Percentiles rank a stretch among this genome's conserved stretches.
phyloP scores from a whole-genome alignment of 2,329 filamentous ascomycete species.

The Colletotrichum aenigma region DNA sequence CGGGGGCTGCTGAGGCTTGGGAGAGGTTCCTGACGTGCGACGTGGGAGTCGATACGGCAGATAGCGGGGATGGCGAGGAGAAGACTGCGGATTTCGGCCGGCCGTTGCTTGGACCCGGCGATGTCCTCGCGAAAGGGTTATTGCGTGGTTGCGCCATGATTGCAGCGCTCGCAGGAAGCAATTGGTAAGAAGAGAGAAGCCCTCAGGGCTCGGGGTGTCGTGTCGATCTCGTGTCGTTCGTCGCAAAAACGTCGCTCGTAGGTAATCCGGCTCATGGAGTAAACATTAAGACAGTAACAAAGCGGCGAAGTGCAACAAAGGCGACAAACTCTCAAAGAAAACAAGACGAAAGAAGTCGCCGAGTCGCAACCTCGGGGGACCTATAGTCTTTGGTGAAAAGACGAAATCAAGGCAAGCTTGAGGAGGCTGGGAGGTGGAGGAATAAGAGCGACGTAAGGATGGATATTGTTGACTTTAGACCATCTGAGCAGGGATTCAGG shows the following conservation, averaged over 20 bases:
- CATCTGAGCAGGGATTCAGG: conserved; percentile 10
- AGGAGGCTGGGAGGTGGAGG: conserved; percentile 20
- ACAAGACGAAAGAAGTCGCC: conserved; percentile 10
- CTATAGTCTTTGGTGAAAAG: conserved; percentile 2
- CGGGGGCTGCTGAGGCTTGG: conserved; percentile 53
- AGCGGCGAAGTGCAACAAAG: conserved; percentile 1
- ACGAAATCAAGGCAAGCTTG: conserved; percentile 9
- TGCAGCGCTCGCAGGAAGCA: conserved; percentile 44
- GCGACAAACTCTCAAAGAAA: conserved; percentile 10
- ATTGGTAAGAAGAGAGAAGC: conserved; percentile 38
- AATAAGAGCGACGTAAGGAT: conserved; percentile 15
- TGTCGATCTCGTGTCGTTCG: conserved; percentile 8
- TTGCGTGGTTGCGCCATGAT: conserved; percentile 75
- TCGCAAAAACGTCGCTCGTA: conserved; percentile 17
- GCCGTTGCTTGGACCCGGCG: conserved; percentile 59
- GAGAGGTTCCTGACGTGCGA: conserved; percentile 75
- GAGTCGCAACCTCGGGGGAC: not conserved
- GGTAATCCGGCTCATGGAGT: conserved; percentile 12
- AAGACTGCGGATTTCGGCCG: conserved; percentile 80
- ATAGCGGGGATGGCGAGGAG: conserved; percentile 58
- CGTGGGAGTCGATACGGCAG: conserved; percentile 42
- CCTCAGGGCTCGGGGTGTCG: not conserved
- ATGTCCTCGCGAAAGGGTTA: conserved; percentile 79
- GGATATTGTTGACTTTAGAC: conserved; percentile 19
- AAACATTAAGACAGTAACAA: conserved; percentile 20